Evolutionary conservation across 1,284 basidiomycete genomes (phyloP).

Genomic region (Athelia sp.): DNA sequence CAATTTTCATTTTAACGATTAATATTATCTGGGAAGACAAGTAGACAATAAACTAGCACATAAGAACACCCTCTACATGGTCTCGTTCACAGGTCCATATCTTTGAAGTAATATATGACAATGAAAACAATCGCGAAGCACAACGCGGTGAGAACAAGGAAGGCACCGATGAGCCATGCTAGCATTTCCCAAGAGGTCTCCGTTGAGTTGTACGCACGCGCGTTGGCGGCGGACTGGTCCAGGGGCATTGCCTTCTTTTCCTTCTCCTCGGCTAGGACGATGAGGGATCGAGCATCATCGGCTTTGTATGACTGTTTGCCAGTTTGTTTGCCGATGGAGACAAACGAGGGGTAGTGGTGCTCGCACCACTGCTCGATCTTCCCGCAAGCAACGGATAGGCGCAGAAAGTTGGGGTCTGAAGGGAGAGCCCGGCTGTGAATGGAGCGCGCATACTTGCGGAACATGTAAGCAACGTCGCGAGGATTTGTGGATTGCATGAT

Average conservation of each 20-base stretch:
- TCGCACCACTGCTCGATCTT: constrained; percentile 95
- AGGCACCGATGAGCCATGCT: constrained; percentile 34
- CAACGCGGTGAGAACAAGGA: constrained; percentile 33
- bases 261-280: constrained; percentile 36
- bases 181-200: constrained; percentile 30
- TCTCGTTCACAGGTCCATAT: background rate
- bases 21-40: too few relatives aligned
- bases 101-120: constrained; percentile 25
- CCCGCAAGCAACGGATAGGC: constrained; percentile 75
- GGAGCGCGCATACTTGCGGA: constrained; percentile 75
- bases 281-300: constrained; percentile 51
- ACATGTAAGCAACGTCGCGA: constrained; percentile 87
- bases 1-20: too few relatives aligned
- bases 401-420: constrained; percentile 85
- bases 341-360: constrained; percentile 84
- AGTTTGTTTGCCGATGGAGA: constrained; percentile 39
- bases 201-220: constrained; percentile 9
- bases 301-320: constrained; percentile 35
- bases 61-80: too few relatives aligned
- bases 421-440: constrained; percentile 82
- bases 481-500: constrained; percentile 92
- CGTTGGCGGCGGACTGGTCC: constrained; percentile 6
- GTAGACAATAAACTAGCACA: too few relatives aligned
- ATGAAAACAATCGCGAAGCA: constrained; percentile 26
- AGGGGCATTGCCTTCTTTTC: constrained; percentile 29